Conservation (phyloP, 108 stramenopile species). For the Cylindrotheca fusiformis region DNA sequence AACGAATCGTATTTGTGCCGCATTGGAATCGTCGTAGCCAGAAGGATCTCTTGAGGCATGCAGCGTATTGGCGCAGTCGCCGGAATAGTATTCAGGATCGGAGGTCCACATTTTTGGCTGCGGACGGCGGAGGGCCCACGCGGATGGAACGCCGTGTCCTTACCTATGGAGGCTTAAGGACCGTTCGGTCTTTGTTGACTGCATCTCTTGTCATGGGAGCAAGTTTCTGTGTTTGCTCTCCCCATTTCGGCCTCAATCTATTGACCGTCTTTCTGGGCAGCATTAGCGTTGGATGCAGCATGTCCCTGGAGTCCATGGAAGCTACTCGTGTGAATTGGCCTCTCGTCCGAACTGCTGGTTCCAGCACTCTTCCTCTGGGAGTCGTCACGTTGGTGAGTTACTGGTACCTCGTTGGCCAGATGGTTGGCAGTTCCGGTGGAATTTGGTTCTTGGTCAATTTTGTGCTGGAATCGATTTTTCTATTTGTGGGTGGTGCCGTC, state of each 20-base stretch:
- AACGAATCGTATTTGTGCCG: constrained; percentile 38
- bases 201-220: no score
- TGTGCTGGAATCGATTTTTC: constrained; percentile 55
- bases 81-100: constrained; percentile 32
- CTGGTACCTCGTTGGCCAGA: constrained; percentile 58
- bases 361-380: no score
- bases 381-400: constrained; percentile 20
- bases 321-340: no score
- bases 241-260: constrained; percentile 64
- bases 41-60: constrained; percentile 35
- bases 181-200: no score
- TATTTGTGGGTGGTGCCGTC: constrained; percentile 65
- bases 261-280: constrained; percentile 55
- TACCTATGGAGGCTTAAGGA: no score
- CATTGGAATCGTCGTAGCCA: constrained; percentile 51
- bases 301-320: constrained; percentile 67
- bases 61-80: constrained; percentile 37
- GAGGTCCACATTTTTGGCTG: constrained; percentile 31
- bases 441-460: constrained; percentile 69
- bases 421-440: constrained; percentile 73
- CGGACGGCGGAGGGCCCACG: constrained; percentile 30
- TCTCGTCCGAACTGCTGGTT: constrained; percentile 1
- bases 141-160: constrained; percentile 17
- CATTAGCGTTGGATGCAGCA: constrained; percentile 44
- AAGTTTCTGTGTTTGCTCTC: constrained; percentile 54